Evolutionary conservation across 2,329 filamentous ascomycete species (phyloP).

Genomic region (Dryadomyces quercivorus): DNA sequence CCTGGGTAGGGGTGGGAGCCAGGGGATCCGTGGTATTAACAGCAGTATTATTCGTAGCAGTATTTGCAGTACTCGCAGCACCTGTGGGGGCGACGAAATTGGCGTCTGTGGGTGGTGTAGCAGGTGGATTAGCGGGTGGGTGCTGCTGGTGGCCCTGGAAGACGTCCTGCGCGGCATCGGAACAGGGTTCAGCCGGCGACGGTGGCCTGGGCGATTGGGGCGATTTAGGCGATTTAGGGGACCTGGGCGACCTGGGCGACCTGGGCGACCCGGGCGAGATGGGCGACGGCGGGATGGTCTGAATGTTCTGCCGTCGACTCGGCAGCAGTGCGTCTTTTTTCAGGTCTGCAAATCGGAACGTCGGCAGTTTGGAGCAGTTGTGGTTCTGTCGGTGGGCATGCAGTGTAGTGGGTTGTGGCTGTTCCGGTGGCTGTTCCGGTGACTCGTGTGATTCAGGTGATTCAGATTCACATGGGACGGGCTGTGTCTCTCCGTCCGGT

Average conservation of each 20-base stretch:
- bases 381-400: slow-evolving; percentile 40
- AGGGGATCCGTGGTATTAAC: too few relatives aligned
- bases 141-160: not conserved
- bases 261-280: slow-evolving; percentile 19
- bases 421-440: too few relatives aligned
- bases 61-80: too few relatives aligned
- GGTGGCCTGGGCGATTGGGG: slow-evolving; percentile 14
- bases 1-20: too few relatives aligned
- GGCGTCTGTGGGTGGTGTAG: not conserved
- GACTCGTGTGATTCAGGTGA: too few relatives aligned
- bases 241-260: slow-evolving; percentile 14
- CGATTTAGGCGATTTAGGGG: too few relatives aligned
- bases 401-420: slow-evolving; percentile 6
- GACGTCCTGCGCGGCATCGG: slow-evolving; percentile 4
- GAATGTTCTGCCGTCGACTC: slow-evolving; percentile 23
- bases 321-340: slow-evolving; percentile 24
- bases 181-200: slow-evolving; percentile 1
- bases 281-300: slow-evolving; percentile 26
- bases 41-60: too few relatives aligned
- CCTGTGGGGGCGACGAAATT: not conserved
- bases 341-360: slow-evolving; percentile 41
- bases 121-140: not conserved
- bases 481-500: too few relatives aligned
- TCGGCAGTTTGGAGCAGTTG: slow-evolving; percentile 42
- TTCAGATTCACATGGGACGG: too few relatives aligned